Conservation (phyloP, 2,329 filamentous ascomycete species). For the Talaromyces islandicus region DNA sequence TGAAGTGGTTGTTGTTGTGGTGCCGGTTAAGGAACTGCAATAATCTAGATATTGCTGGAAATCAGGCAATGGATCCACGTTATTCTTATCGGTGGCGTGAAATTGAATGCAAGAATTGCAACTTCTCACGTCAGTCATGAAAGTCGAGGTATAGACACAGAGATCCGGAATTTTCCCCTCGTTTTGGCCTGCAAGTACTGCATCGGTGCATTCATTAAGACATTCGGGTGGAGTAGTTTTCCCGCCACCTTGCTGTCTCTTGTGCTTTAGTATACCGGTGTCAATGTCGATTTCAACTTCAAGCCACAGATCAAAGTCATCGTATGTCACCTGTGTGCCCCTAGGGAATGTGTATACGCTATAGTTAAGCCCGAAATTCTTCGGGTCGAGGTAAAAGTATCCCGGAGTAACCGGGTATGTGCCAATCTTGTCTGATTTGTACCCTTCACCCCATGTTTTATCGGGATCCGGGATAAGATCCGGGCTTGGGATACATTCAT, state of each 20-base stretch:
- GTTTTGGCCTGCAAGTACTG: conserved; percentile 40
- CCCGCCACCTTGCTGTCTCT: conserved; percentile 2
- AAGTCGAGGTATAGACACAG: conserved; percentile 12
- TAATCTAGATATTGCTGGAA: conserved; percentile 13
- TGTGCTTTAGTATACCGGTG: background rate
- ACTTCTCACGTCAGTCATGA: conserved; percentile 1
- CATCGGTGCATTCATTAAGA: conserved; percentile 49
- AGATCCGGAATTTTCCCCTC: conserved; percentile 40
- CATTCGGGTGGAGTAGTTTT: conserved; percentile 43
- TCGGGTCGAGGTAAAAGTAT: conserved; percentile 62
- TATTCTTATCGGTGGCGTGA: conserved; percentile 1
- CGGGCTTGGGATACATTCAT: conserved; percentile 34
- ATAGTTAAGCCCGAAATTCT: conserved; percentile 57
- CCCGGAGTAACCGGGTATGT: conserved; percentile 50
- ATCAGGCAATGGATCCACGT: conserved; percentile 6
- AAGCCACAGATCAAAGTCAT: background rate
- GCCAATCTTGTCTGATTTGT: conserved; percentile 16
- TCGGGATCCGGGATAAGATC: conserved; percentile 17
- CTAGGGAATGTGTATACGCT: conserved; percentile 47
- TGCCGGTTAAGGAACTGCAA: conserved; percentile 2
- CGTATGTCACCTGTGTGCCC: background rate
- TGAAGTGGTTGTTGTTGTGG: background rate
- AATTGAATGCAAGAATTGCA: conserved; percentile 8
- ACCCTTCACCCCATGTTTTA: conserved; percentile 17
- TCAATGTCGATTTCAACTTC: background rate